phyloP scores from a whole-genome alignment of 1,139 yeast genomes.

The Yamadazyma dushanensis region DNA sequence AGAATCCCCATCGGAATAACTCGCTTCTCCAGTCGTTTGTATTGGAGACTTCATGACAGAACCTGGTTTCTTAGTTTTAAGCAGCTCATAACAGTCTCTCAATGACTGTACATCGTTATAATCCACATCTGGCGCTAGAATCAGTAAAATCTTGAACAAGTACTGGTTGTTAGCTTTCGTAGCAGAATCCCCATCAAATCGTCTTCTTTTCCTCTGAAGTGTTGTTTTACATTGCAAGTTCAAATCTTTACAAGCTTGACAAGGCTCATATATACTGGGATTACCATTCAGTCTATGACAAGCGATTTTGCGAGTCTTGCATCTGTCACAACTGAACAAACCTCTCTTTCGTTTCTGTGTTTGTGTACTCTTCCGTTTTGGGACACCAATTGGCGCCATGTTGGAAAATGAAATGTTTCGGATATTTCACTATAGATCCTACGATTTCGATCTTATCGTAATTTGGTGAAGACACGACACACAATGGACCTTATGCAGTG shows the following conservation, averaged over 20 bases:
- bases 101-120: constrained; percentile 35
- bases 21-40: not conserved
- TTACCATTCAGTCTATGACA: constrained; percentile 28
- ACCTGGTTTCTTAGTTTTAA: constrained; percentile 18
- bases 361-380: not conserved
- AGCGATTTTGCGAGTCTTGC: constrained; percentile 42
- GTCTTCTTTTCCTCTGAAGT: constrained; percentile 9
- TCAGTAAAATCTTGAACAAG: constrained; percentile 30
- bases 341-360: constrained; percentile 18
- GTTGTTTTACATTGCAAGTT: constrained; percentile 12
- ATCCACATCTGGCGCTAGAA: constrained; percentile 42
- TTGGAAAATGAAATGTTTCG: not conserved
- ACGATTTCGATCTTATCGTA: no score
- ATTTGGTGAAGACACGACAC: no score
- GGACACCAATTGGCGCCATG: not conserved
- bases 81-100: constrained; percentile 19
- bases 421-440: not conserved
- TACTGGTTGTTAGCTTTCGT: constrained; percentile 16
- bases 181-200: not conserved
- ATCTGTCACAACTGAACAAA: constrained; percentile 46
- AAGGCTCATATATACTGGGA: constrained; percentile 11
- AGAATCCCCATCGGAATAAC: not conserved
- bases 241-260: constrained; percentile 9
- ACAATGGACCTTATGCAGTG: no score
- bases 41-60: constrained; percentile 26